phyloP scores from a whole-genome alignment of 148 eudicot species.

The Talinum fruticosum region DNA sequence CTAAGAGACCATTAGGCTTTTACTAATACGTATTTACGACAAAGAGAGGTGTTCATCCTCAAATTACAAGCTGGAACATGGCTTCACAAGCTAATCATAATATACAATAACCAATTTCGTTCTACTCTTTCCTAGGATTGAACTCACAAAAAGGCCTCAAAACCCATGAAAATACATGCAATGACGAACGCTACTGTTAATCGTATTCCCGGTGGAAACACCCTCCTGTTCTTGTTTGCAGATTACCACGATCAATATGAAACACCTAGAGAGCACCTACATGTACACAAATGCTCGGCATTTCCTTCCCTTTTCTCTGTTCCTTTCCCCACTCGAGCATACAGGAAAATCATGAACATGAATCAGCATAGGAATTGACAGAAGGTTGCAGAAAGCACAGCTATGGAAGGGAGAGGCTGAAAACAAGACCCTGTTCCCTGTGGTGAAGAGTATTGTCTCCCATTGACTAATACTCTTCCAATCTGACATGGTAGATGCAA shows the following conservation, averaged over 20 bases:
- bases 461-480: background rate
- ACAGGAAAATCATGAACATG: background rate
- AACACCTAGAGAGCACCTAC: background rate
- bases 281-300: background rate
- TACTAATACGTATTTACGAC: background rate
- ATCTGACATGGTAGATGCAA: conserved; percentile 9
- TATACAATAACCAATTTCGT: conserved; percentile 4
- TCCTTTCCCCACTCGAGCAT: conserved; percentile 7
- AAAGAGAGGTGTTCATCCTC: background rate
- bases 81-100: background rate
- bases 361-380: background rate
- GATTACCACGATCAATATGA: conserved; percentile 12
- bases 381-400: background rate
- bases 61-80: background rate
- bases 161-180: background rate
- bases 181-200: background rate
- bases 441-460: background rate
- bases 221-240: background rate
- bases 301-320: background rate
- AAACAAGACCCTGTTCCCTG: background rate
- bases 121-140: conserved; percentile 15
- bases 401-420: background rate
- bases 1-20: no score
- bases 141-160: conserved; percentile 7
- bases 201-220: background rate